These are phyloP conservation scores for Russula vinacea DNA, from an alignment of 768 basidiomycete genomes.

Conservation along the genomic window DNA sequence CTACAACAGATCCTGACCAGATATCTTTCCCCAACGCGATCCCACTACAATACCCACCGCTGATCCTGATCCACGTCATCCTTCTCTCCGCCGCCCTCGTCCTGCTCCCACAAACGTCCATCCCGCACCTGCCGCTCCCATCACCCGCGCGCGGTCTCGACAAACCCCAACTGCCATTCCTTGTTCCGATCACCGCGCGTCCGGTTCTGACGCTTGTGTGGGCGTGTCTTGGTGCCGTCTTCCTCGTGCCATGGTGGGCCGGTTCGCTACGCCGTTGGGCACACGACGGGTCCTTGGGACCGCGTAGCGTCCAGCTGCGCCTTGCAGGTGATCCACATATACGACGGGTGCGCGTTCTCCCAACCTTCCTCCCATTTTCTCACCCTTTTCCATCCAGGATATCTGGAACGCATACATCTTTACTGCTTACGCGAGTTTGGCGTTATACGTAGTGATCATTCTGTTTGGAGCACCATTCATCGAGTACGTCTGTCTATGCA, in stretches of 20 bases:
- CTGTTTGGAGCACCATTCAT: constrained; percentile 73
- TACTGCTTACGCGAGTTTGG: constrained; percentile 49
- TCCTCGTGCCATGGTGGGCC: constrained; percentile 71
- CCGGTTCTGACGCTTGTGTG: constrained; percentile 58
- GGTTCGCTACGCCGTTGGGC: constrained; percentile 62
- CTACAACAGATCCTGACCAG: constrained; percentile 5
- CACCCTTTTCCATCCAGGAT: constrained; percentile 41
- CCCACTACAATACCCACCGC: constrained; percentile 20
- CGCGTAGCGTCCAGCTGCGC: constrained; percentile 45
- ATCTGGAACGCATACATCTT: constrained; percentile 49
- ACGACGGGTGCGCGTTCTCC: constrained; percentile 37
- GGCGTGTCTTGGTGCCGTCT: constrained; percentile 49
- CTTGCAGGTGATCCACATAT: constrained; percentile 40
- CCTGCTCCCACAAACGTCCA: constrained; percentile 16
- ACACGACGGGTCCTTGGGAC: constrained; percentile 44
- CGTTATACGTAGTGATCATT: constrained; percentile 50
- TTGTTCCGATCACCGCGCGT: constrained; percentile 60
- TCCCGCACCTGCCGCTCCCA: constrained; percentile 17
- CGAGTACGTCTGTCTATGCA: constrained; percentile 42
- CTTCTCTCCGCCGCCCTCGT: constrained; percentile 20
- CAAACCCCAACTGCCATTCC: constrained; percentile 67
- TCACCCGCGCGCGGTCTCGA: constrained; percentile 38
- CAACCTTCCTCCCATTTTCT: constrained; percentile 10
- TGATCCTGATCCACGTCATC: constrained; percentile 20
- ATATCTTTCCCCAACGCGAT: constrained; percentile 17